These are phyloP conservation scores for Chaetomium olivaceum DNA, from an alignment of 2,329 filamentous ascomycete genomes.

Conservation along the genomic window DNA sequence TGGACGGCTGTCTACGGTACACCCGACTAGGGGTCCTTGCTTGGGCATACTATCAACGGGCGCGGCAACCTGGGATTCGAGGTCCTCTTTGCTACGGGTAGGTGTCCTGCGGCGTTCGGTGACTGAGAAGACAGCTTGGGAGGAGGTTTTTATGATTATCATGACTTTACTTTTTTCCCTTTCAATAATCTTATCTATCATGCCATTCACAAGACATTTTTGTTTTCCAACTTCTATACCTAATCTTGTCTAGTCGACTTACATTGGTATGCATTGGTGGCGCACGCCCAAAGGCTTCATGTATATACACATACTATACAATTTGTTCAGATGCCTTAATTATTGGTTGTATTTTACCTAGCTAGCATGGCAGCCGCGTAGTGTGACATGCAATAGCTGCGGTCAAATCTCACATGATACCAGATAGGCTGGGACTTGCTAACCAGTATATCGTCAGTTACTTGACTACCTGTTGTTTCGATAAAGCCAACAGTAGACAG, in stretches of 20 bases:
- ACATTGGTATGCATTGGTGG: background rate
- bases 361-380: too few species aligned
- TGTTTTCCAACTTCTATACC: background rate
- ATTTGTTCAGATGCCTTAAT: too few species aligned
- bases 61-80: background rate
- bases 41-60: background rate
- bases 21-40: background rate
- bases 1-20: background rate
- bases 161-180: background rate
- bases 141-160: background rate
- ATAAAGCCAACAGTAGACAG: background rate
- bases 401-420: too few species aligned
- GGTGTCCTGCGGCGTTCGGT: background rate
- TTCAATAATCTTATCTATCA: background rate
- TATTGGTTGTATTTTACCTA: too few species aligned
- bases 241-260: constrained; percentile 1
- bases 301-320: background rate
- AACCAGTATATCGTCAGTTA: too few species aligned
- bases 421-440: too few species aligned
- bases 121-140: background rate
- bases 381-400: too few species aligned
- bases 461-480: too few species aligned
- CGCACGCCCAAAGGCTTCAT: background rate
- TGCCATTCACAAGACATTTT: background rate
- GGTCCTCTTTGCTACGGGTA: background rate